These are phyloP conservation scores for Gaeumannomyces sp. DNA, from an alignment of 2,329 filamentous ascomycete genomes.

Conservation along the genomic window DNA sequence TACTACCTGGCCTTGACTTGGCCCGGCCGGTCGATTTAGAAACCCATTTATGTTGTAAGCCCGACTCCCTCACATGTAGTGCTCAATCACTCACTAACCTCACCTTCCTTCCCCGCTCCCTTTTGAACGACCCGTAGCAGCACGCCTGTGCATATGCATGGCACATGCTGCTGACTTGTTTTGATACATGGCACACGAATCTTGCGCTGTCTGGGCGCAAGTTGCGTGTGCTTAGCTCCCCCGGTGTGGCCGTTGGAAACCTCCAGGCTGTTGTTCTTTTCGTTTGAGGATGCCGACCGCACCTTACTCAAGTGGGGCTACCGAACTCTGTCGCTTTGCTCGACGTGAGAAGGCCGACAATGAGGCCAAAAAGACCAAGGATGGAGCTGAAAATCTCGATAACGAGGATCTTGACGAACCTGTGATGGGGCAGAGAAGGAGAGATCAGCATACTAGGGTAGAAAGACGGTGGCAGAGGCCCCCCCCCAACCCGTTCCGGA, in stretches of 20 bases:
- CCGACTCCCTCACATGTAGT: background rate
- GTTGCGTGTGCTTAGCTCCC: background rate
- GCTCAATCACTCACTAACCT: background rate
- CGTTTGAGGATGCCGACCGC: background rate
- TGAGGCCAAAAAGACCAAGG: conserved; percentile 90
- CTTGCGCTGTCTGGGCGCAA: background rate
- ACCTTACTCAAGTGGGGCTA: background rate
- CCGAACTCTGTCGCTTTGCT: conserved; percentile 75
- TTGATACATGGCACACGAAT: background rate
- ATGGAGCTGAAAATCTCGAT: conserved; percentile 99
- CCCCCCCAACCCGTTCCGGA: background rate
- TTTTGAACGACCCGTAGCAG: background rate
- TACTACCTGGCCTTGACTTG: background rate
- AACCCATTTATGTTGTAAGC: background rate
- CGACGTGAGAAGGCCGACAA: conserved; percentile 84
- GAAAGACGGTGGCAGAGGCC: background rate
- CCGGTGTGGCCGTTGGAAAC: background rate
- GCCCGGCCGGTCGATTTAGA: background rate
- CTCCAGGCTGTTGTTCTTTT: background rate
- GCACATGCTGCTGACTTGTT: background rate
- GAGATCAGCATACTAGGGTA: background rate
- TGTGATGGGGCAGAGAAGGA: conserved; percentile 31
- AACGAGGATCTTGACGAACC: conserved; percentile 97
- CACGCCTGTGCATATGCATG: background rate
- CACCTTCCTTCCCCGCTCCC: background rate